Base-by-base conservation (phyloP, 345 rosid species). In the Geranium brycei region DNA sequence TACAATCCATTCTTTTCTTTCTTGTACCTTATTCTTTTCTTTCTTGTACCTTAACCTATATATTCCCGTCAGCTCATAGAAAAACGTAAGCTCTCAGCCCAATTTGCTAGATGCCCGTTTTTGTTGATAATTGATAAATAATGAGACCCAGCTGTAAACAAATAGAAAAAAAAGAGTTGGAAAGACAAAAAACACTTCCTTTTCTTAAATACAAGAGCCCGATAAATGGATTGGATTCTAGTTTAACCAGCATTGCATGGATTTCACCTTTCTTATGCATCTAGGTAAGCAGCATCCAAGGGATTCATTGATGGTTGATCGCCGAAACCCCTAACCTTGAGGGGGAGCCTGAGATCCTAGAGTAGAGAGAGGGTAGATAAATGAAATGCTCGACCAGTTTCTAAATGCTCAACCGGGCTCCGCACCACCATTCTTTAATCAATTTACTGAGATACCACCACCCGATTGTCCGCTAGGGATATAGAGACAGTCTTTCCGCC, bases 231-330 rank as follows among this genome's bases (percentile, higher is more conserved):
- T 53, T 53, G 8, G 57, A 53, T 53, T 53, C 8, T 53, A 53
- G 57, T 53, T 53, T 53, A 8, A 53, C 57, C 57, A 53, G 57
- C 57, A 53, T 53, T 53, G 57, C 57, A 53, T 53, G 57, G 57
- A 53, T 53, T 53, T 53, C 8, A 53, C 8, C 57, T 53, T 7
- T 53, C 57, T 53, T 53, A 53, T 53, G 57, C 57, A 53, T 53
- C 57, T 53, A 53, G 8, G 57, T 53, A 53, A 53, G 57, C 8
- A 53, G 57, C 57, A 53, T 53, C 8, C 57, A 53, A 7, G 57
- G 57, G 57, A 53, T 53, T 53, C 57, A 53, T 53, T 53, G 8
- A 53, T 53, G 57, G 8, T 53, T 53, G 57, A 53, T 53, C 57
- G 8, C 57, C 57, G 8, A 7, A 53, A 53, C 57, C 57, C 8